These are phyloP conservation scores for Wickerhamomyces rabaulensis DNA, from an alignment of 805 yeast species.

Conservation along the genomic window DNA sequence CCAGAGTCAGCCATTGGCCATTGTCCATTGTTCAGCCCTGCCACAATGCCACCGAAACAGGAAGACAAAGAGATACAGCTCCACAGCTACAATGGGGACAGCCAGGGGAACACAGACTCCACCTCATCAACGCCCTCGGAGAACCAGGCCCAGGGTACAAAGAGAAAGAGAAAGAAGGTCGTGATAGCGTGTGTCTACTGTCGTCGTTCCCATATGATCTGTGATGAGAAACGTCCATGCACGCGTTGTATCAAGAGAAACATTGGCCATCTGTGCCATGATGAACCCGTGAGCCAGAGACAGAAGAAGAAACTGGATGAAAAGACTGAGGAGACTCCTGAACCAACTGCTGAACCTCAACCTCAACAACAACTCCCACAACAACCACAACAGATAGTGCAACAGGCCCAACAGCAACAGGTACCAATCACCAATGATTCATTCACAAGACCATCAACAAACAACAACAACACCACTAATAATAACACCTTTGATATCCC, in stretches of 20 bases:
- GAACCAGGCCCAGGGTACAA: conserved; percentile 4
- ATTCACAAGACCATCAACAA: not conserved
- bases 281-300: conserved; percentile 23
- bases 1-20: no score
- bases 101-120: not conserved
- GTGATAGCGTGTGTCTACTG: conserved; percentile 79
- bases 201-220: conserved; percentile 89
- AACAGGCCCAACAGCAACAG: not conserved
- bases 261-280: conserved; percentile 75
- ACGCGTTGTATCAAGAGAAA: conserved; percentile 80
- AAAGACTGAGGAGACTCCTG: not conserved
- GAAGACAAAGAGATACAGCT: not conserved
- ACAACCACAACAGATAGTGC: not conserved
- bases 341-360: not conserved
- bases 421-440: not conserved
- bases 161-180: conserved; percentile 40
- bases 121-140: not conserved
- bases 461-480: conserved; percentile 5
- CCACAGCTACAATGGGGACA: not conserved
- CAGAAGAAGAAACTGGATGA: conserved; percentile 19
- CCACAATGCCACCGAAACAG: not conserved
- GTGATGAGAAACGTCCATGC: conserved; percentile 78
- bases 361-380: conserved; percentile 1
- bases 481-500: conserved; percentile 3
- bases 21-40: not conserved